Conservation (phyloP, 2,329 filamentous ascomycete genomes). For the Ceratocystis colombiana region DNA sequence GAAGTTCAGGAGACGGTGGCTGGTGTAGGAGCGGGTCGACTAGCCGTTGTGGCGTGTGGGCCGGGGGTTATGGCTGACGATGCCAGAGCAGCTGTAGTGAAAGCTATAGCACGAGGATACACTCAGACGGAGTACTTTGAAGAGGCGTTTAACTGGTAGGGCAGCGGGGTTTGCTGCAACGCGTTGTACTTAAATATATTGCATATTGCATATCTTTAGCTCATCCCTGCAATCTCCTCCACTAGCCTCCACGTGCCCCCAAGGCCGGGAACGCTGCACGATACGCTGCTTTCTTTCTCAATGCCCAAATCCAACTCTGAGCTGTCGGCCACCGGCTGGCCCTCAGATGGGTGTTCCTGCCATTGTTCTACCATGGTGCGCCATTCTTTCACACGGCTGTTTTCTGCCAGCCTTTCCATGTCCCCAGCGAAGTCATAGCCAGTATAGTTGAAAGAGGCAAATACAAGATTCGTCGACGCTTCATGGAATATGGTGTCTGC, state of each 20-base stretch:
- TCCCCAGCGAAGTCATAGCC: slow-evolving; percentile 62
- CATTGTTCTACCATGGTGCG: slow-evolving; percentile 71
- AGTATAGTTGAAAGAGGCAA: slow-evolving; percentile 70
- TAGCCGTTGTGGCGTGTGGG: slow-evolving; percentile 39
- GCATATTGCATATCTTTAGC: neutral
- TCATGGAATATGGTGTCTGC: slow-evolving; percentile 66
- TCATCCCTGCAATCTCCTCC: slow-evolving; percentile 15
- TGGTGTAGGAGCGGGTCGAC: slow-evolving; percentile 27
- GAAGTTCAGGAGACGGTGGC: slow-evolving; percentile 31
- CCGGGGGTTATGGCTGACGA: slow-evolving; percentile 40
- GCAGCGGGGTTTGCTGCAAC: too few species aligned
- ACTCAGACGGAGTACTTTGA: slow-evolving; percentile 36
- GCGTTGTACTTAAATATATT: neutral
- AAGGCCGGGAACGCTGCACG: slow-evolving; percentile 12
- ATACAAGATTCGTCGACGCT: slow-evolving; percentile 51
- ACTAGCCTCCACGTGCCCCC: slow-evolving; percentile 19
- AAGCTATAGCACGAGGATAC: slow-evolving; percentile 29
- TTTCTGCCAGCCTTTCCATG: slow-evolving; percentile 65
- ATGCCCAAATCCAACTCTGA: neutral
- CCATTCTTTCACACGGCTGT: slow-evolving; percentile 65
- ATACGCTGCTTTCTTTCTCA: neutral
- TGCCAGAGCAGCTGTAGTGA: slow-evolving; percentile 33
- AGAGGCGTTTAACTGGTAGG: slow-evolving; percentile 38
- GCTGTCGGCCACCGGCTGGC: neutral
- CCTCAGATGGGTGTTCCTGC: slow-evolving; percentile 42